A percentile compares a stretch with the other conserved stretches of the same genome.
Conservation (phyloP, 768 basidiomycete species). For the Amanita fuliginea region DNA sequence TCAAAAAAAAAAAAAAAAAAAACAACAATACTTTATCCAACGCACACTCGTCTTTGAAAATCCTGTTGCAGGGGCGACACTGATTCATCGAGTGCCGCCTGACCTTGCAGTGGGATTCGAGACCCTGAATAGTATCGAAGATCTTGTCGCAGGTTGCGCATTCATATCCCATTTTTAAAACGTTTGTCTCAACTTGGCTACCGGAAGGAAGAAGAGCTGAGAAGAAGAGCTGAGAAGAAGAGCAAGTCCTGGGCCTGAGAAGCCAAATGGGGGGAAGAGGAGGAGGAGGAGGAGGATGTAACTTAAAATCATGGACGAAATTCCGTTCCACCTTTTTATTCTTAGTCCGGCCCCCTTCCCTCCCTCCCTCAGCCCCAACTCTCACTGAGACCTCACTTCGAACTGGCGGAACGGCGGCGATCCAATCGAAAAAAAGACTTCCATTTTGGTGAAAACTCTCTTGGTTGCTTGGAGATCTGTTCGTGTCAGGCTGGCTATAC, state of each 20-base stretch:
- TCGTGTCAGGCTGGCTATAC: neutral
- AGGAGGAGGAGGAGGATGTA: neutral
- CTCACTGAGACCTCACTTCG: neutral
- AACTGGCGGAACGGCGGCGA: neutral
- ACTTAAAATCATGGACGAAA: neutral
- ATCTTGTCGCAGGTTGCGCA: conserved; percentile 1
- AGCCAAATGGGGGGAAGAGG: neutral
- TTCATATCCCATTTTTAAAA: neutral
- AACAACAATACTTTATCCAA: neutral
- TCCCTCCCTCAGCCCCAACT: too few relatives aligned
- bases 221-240: neutral
- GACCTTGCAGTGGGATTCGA: conserved; percentile 1
- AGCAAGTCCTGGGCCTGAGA: too few relatives aligned
- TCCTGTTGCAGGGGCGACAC: neutral
- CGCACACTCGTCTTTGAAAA: neutral
- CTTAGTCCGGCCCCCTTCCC: neutral
- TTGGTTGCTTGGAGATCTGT: conserved; percentile 1
- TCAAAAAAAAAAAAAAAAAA: too few relatives aligned
- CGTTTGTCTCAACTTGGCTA: neutral
- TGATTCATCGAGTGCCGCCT: neutral
- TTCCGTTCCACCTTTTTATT: neutral
- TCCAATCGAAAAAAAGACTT: too few relatives aligned
- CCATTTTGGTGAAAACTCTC: neutral
- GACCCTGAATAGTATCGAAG: neutral
- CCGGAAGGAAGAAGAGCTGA: neutral